Evolutionary conservation across 1,284 basidiomycete genomes (phyloP), one percentile per base, ranked within the genome.

Genomic region (Melanopsichium pennsylvanicum): DNA sequence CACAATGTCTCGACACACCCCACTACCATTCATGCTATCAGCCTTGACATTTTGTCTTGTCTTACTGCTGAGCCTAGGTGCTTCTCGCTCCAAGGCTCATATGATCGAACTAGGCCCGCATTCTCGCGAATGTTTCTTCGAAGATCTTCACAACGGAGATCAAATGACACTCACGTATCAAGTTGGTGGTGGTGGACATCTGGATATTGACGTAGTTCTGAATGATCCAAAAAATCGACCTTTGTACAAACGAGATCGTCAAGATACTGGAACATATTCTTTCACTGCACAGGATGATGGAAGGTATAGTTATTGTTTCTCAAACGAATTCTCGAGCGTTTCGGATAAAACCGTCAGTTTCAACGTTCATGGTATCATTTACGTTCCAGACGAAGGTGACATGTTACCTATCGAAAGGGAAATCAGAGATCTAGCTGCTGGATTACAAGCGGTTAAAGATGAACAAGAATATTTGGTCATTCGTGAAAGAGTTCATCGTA

Each of bases 131-230:
- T 99, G 95, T 83, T 99, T 95, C 86, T 97, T 96, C 81, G 96
- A 99, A 84, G 92, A 95, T 82, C 86, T 99, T 26, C 93, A 97
- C 79, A 85, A 88, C 58, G 90, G 94, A 81, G 95, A 99, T 25
- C 80, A 97, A 92, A 98, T 99, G 95, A 97, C 96, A 25, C 90
- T 99, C 48, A 97, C 95, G 38, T 98, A 97, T 82, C 95, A 98
- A 86, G 95, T 98, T 11, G 93, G 93, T 49, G 91, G 91, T 19
- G 94, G 95, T 25, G 96, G 96, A 1, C 91, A 97, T 76, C 84
- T 98, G 47, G 96, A 98, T 82, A 91, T 99, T 66, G 95, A 98
- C 83, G 95, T 97, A 77, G 92, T 88, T 87, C 91, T 96, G 71
- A 68, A 43, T 27, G 75, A 80, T 35, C 94, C 95, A 19, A 84